These are phyloP conservation scores for Pugionium cornutum DNA, from an alignment of 345 rosid species.

Conservation along the genomic window DNA sequence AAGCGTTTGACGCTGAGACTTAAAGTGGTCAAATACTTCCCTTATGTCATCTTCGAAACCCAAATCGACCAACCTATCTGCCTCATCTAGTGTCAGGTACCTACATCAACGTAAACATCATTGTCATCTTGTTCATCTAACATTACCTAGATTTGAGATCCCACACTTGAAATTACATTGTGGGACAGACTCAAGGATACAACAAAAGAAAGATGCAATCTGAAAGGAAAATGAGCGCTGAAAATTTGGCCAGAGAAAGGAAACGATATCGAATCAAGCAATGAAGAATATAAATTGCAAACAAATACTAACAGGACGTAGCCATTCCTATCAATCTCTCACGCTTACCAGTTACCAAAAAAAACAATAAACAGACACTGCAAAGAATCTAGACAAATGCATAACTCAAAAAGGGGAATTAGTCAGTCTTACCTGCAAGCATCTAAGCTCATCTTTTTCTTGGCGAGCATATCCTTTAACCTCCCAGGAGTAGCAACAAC, in stretches of 20 bases:
- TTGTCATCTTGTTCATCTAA: conserved; percentile 1
- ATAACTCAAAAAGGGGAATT: neutral
- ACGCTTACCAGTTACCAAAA: neutral
- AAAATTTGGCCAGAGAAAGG: conserved; percentile 2
- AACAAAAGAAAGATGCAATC: conserved; percentile 9
- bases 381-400: neutral
- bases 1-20: conserved; percentile 91
- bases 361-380: neutral
- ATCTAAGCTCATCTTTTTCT: conserved; percentile 89
- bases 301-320: neutral
- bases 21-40: conserved; percentile 91
- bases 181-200: conserved; percentile 17
- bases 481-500: conserved; percentile 97
- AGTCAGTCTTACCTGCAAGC: conserved; percentile 64
- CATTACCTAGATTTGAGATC: neutral
- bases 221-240: neutral
- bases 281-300: neutral
- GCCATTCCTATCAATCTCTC: neutral
- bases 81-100: conserved; percentile 92
- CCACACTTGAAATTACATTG: neutral
- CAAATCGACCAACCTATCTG: conserved; percentile 91
- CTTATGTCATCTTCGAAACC: conserved; percentile 98
- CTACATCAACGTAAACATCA: conserved; percentile 47
- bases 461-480: conserved; percentile 92
- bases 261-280: conserved; percentile 6